A percentile compares a stretch with the other conserved stretches of the same genome.
These are phyloP conservation scores for Aureobasidium namibiae DNA, from an alignment of 2,329 filamentous ascomycete genomes.

Conservation along the genomic window DNA sequence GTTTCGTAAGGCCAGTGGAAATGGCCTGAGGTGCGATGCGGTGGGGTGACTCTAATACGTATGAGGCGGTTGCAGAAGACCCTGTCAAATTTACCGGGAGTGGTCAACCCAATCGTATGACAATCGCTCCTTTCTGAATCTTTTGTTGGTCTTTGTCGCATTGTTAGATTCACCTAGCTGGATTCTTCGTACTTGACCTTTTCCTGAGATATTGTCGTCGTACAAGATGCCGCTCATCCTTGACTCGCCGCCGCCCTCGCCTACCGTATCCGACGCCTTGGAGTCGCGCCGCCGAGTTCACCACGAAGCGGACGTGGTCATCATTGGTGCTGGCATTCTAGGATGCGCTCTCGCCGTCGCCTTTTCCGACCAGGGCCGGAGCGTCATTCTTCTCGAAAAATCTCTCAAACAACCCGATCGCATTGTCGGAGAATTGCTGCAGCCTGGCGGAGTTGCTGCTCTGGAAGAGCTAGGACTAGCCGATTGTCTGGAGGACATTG, in stretches of 20 bases:
- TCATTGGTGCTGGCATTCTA: slow-evolving; percentile 85
- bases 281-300: slow-evolving; percentile 44
- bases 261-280: slow-evolving; percentile 17
- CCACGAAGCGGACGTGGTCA: slow-evolving; percentile 70
- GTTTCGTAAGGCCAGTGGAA: not conserved
- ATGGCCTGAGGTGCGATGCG: not conserved
- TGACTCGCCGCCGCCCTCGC: slow-evolving; percentile 19
- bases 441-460: slow-evolving; percentile 81
- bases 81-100: slow-evolving; percentile 5
- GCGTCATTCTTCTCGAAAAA: slow-evolving; percentile 80
- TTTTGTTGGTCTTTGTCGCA: slow-evolving; percentile 1
- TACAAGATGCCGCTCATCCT: slow-evolving; percentile 21
- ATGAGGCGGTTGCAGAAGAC: slow-evolving; percentile 6
- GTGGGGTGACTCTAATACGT: not conserved
- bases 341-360: slow-evolving; percentile 81
- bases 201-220: not conserved
- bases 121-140: not conserved
- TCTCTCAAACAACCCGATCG: slow-evolving; percentile 88
- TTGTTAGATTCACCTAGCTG: not conserved
- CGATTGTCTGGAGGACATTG: slow-evolving; percentile 80
- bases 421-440: slow-evolving; percentile 90
- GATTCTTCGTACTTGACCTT: not conserved
- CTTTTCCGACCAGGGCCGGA: slow-evolving; percentile 80
- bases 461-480: slow-evolving; percentile 71
- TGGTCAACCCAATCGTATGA: not conserved